A percentile compares a stretch with the other conserved stretches of the same genome.
Evolutionary conservation across 352 stramenopile species (phyloP).

Genomic region (Globisporangium rhizosaccharum): DNA sequence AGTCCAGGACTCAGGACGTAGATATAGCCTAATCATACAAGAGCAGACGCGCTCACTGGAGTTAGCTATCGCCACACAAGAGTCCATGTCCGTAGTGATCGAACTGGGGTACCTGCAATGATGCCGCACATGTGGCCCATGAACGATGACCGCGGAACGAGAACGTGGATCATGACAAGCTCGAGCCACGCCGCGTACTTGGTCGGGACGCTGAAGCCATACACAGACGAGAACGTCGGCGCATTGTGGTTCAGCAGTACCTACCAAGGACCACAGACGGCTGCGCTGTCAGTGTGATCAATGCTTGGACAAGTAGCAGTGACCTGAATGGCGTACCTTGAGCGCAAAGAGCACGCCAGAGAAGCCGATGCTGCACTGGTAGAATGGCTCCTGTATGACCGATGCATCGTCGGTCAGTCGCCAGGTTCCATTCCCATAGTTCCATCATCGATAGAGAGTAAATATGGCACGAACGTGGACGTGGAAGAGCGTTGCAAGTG

Average conservation of each 20-base stretch:
- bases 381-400: conserved; percentile 20
- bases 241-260: conserved; percentile 79
- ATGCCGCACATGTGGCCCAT: conserved; percentile 86
- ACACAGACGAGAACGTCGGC: conserved; percentile 51
- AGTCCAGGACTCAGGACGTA: conserved; percentile 11
- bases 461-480: conserved; percentile 8
- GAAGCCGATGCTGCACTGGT: conserved; percentile 74
- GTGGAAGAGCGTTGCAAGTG: conserved; percentile 25
- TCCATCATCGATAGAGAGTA: not conserved
- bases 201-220: conserved; percentile 73
- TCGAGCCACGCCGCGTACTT: conserved; percentile 89
- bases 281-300: not conserved
- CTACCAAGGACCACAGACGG: conserved; percentile 27
- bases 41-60: not conserved
- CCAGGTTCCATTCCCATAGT: not conserved
- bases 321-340: conserved; percentile 35
- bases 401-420: no score
- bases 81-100: no score
- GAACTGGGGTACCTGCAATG: conserved; percentile 42
- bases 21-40: conserved; percentile 10
- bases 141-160: conserved; percentile 80
- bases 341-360: conserved; percentile 74
- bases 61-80: not conserved
- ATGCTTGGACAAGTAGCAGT: no score
- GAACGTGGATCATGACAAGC: conserved; percentile 74